These are phyloP conservation scores for Acer saccharum DNA, from an alignment of 345 rosid genomes.

Conservation along the genomic window DNA sequence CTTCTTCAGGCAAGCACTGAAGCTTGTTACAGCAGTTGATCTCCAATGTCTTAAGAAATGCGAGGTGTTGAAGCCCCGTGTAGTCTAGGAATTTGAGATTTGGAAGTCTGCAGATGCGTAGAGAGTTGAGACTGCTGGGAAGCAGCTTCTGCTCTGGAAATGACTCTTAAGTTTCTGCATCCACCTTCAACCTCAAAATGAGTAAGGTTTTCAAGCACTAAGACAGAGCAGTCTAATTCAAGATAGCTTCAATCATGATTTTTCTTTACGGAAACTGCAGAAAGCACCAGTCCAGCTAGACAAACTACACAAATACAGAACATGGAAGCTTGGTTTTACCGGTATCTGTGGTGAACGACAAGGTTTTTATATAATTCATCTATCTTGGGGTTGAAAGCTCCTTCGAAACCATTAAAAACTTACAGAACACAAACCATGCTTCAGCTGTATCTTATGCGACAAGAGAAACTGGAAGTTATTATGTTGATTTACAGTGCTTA, in stretches of 20 bases:
- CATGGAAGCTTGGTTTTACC: too few relatives aligned
- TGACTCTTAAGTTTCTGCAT: slow-evolving; percentile 25
- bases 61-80: slow-evolving; percentile 29
- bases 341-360: not conserved
- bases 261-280: not conserved
- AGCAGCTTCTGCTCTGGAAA: slow-evolving; percentile 40
- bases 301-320: not conserved
- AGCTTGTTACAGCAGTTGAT: slow-evolving; percentile 30
- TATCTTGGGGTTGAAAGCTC: not conserved
- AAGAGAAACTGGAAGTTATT: not conserved
- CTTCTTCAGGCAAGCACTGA: slow-evolving; percentile 27
- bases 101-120: slow-evolving; percentile 28
- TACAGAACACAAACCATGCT: not conserved
- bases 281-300: not conserved
- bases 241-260: not conserved
- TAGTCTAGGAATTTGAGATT: slow-evolving; percentile 21
- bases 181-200: slow-evolving; percentile 41
- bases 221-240: slow-evolving; percentile 17
- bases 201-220: slow-evolving; percentile 27
- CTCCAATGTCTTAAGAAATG: slow-evolving; percentile 28
- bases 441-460: not conserved
- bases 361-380: not conserved
- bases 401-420: not conserved
- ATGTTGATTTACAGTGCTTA: not conserved
- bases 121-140: slow-evolving; percentile 25